These are phyloP conservation scores for Ceratocystis colombiana DNA, from an alignment of 2,329 filamentous ascomycete genomes.

Conservation along the genomic window DNA sequence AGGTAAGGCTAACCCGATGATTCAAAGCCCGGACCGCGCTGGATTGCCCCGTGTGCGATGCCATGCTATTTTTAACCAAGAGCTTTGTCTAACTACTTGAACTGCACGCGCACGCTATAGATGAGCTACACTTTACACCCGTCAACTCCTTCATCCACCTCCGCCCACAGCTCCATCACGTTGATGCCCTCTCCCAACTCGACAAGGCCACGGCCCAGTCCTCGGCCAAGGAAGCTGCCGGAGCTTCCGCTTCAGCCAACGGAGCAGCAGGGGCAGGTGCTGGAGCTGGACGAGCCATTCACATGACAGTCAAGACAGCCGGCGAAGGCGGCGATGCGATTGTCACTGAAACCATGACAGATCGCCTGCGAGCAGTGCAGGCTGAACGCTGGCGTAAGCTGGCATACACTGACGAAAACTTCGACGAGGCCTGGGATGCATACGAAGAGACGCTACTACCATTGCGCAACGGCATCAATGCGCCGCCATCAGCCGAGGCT, in stretches of 20 bases:
- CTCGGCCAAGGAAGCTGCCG: conserved; percentile 30
- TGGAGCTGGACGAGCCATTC: conserved; percentile 60
- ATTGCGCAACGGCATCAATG: conserved; percentile 23
- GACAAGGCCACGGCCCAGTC: conserved; percentile 40
- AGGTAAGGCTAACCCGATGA: conserved; percentile 41
- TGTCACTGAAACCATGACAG: conserved; percentile 60
- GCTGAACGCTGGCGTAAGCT: conserved; percentile 72
- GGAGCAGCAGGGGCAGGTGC: conserved; percentile 33
- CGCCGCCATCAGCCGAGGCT: neutral
- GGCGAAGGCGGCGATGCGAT: conserved; percentile 52
- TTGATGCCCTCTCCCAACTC: conserved; percentile 73
- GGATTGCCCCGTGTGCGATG: too few species aligned
- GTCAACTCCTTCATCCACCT: conserved; percentile 77
- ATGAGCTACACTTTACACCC: conserved; percentile 76
- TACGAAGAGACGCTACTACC: conserved; percentile 60
- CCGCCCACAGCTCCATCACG: conserved; percentile 82
- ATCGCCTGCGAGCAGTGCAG: conserved; percentile 67
- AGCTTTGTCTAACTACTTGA: neutral
- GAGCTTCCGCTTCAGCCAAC: conserved; percentile 30
- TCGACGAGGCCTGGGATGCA: conserved; percentile 61
- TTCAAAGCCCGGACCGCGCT: too few species aligned
- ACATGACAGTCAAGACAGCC: conserved; percentile 74
- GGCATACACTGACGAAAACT: conserved; percentile 72
- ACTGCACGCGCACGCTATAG: conserved; percentile 36
- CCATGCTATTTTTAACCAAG: neutral